Percentiles rank a stretch among this genome's conserved stretches.
Conservation (phyloP, 768 basidiomycete genomes). For the Auriscalpium microsporum region DNA sequence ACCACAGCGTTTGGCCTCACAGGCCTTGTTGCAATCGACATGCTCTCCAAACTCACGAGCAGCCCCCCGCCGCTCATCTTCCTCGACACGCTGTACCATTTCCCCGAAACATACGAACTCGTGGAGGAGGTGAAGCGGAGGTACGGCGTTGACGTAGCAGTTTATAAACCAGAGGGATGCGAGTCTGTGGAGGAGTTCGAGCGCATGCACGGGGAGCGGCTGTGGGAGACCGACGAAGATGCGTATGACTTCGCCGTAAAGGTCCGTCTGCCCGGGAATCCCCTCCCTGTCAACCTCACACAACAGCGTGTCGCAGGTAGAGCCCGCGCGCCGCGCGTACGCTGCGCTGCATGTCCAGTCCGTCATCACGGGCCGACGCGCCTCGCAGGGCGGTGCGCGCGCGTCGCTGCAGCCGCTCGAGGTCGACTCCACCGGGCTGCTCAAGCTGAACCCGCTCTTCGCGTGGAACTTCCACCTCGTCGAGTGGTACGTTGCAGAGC, state of each 20-base stretch:
- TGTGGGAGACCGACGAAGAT: constrained; percentile 87
- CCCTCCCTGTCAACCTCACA: background rate
- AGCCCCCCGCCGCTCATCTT: constrained; percentile 82
- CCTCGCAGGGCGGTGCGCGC: constrained; percentile 90
- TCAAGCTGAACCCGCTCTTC: constrained; percentile 93
- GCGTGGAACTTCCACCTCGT: constrained; percentile 81
- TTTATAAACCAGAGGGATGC: constrained; percentile 74
- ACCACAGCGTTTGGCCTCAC: constrained; percentile 97
- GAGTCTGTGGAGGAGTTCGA: constrained; percentile 68
- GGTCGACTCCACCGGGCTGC: constrained; percentile 78
- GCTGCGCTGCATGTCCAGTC: constrained; percentile 66
- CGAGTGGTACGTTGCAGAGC: constrained; percentile 72
- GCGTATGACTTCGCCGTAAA: constrained; percentile 90
- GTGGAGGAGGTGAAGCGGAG: constrained; percentile 70
- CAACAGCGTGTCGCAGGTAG: constrained; percentile 48
- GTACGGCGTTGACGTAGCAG: constrained; percentile 66
- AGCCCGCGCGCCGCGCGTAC: constrained; percentile 88
- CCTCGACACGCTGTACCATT: constrained; percentile 95
- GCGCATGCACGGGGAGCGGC: constrained; percentile 59
- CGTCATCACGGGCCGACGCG: constrained; percentile 91
- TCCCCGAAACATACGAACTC: constrained; percentile 85
- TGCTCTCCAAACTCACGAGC: constrained; percentile 77
- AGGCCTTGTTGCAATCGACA: constrained; percentile 87
- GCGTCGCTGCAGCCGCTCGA: constrained; percentile 78
- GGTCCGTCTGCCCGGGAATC: constrained; percentile 32